Conservation (phyloP, 345 rosid species). For the Salix suchowensis region DNA sequence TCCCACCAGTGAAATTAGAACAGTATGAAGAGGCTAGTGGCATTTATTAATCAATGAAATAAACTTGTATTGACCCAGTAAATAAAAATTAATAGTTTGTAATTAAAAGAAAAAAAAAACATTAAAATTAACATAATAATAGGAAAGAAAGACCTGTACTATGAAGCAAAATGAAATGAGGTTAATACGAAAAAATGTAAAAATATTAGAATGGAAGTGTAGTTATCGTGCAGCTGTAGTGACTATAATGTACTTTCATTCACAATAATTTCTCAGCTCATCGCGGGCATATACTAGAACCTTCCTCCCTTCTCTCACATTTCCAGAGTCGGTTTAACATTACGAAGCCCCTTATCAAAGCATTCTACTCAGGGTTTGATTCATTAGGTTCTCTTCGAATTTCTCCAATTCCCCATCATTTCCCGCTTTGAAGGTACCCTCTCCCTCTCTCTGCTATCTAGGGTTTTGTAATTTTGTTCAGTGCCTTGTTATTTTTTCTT, state of each 20-base stretch:
- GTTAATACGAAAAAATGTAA: neutral
- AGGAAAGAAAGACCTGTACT: too few relatives aligned
- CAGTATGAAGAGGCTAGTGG: too few relatives aligned
- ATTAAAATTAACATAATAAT: too few relatives aligned
- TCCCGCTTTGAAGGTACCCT: neutral
- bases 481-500: neutral
- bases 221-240: neutral
- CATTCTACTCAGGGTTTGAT: neutral
- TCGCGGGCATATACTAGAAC: neutral
- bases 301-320: neutral
- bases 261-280: neutral
- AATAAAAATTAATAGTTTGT: too few relatives aligned
- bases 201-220: neutral
- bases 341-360: neutral
- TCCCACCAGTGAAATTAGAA: too few relatives aligned
- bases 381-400: neutral
- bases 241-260: neutral
- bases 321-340: neutral
- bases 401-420: neutral
- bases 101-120: too few relatives aligned
- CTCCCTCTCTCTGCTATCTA: neutral
- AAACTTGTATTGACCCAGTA: too few relatives aligned
- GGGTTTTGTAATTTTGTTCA: neutral
- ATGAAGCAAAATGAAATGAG: neutral
- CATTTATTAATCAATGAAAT: too few relatives aligned